phyloP scores from a whole-genome alignment of 768 basidiomycete species.

The Trametes coccinea region DNA sequence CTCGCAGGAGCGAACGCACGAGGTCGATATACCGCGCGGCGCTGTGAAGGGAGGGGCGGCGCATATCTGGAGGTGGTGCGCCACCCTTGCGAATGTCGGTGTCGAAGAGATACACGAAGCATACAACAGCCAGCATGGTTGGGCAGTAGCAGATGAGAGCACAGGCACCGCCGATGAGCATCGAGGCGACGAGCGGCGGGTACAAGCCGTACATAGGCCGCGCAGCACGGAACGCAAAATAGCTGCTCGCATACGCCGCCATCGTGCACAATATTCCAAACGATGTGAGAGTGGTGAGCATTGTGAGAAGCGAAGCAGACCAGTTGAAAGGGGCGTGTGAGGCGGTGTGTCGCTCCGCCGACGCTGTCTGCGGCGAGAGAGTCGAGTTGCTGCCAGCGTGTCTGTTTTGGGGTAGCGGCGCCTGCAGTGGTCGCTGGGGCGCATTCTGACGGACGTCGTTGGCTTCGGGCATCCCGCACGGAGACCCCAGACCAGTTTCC shows the following conservation, averaged over 20 bases:
- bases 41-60: neutral
- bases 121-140: conserved; percentile 12
- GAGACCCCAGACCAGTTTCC: neutral
- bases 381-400: too few relatives aligned
- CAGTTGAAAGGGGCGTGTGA: conserved; percentile 7
- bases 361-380: neutral
- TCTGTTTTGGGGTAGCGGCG: too few relatives aligned
- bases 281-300: conserved; percentile 2
- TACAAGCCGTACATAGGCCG: conserved; percentile 13
- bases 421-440: too few relatives aligned
- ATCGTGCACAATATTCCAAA: conserved; percentile 1
- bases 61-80: neutral
- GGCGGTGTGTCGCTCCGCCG: neutral
- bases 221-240: conserved; percentile 15
- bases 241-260: conserved; percentile 12
- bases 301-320: conserved; percentile 13
- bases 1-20: conserved; percentile 2
- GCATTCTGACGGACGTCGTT: too few relatives aligned
- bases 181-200: conserved; percentile 14
- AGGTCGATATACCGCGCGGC: neutral
- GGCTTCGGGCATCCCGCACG: neutral
- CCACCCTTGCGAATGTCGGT: conserved; percentile 15
- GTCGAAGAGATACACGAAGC: conserved; percentile 8
- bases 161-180: conserved; percentile 18
- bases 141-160: conserved; percentile 20